Evolutionary conservation across 1,284 basidiomycete genomes (phyloP).

Genomic region (Ceratobasidium sp.): DNA sequence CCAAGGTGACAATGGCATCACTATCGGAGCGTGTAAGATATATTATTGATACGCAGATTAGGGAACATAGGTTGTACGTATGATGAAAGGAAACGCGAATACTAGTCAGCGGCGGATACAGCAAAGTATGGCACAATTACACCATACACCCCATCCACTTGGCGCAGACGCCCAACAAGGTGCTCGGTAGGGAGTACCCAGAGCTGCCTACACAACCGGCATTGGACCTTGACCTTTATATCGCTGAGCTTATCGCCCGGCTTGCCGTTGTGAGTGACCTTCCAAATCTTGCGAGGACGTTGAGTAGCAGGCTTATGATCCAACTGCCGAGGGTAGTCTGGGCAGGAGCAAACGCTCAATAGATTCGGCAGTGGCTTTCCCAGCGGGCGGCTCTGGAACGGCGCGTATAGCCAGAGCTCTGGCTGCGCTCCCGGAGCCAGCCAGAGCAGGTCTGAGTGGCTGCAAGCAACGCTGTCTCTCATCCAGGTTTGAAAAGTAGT

Average conservation of each 20-base stretch:
- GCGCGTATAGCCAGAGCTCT: slow-evolving; percentile 27
- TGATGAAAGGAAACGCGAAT: too few species aligned
- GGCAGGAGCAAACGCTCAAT: not conserved
- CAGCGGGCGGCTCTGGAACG: slow-evolving; percentile 29
- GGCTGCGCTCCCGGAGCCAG: not conserved
- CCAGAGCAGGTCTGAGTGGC: slow-evolving; percentile 7
- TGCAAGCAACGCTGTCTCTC: slow-evolving; percentile 5
- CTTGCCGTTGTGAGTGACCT: not conserved
- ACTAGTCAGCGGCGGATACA: not conserved
- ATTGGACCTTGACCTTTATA: not conserved
- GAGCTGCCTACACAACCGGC: slow-evolving; percentile 1
- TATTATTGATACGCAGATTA: too few species aligned
- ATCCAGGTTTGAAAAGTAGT: not conserved
- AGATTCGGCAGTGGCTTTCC: not conserved
- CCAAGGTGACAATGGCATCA: too few species aligned
- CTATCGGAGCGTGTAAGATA: too few species aligned
- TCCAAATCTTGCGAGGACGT: slow-evolving; percentile 10
- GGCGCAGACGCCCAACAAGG: not conserved
- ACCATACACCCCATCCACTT: not conserved
- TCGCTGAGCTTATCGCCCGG: not conserved
- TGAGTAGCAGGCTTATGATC: not conserved
- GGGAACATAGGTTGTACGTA: too few species aligned
- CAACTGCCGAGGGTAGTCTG: not conserved
- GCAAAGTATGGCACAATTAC: slow-evolving; percentile 20
- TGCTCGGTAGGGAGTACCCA: slow-evolving; percentile 9